Evolutionary conservation across 2,329 filamentous ascomycete species (phyloP).

Genomic region (Orbilia oligospora): DNA sequence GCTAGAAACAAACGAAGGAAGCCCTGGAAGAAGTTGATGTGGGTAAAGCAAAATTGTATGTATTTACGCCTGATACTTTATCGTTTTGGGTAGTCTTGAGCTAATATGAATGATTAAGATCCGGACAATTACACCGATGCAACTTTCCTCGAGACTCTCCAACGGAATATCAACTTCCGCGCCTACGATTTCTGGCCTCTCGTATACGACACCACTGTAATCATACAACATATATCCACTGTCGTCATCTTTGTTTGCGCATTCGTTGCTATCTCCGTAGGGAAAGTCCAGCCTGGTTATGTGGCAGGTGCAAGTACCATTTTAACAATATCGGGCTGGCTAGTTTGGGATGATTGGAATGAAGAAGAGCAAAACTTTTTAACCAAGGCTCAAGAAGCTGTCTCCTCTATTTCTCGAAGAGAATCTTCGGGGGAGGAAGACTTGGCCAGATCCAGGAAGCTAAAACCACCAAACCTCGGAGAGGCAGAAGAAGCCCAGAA

Average conservation of each 20-base stretch:
- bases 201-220: slow-evolving; percentile 93
- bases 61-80: slow-evolving; percentile 45
- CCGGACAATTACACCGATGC: slow-evolving; percentile 99
- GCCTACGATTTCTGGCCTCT: slow-evolving; percentile 99
- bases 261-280: slow-evolving; percentile 90
- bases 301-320: slow-evolving; percentile 88
- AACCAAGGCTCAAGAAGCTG: slow-evolving; percentile 23
- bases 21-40: slow-evolving; percentile 93
- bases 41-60: slow-evolving; percentile 95
- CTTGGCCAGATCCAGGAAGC: background rate
- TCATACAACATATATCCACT: slow-evolving; percentile 95
- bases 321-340: slow-evolving; percentile 87
- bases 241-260: slow-evolving; percentile 95
- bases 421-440: background rate
- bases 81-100: slow-evolving; percentile 48
- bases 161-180: slow-evolving; percentile 91
- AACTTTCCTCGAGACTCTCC: slow-evolving; percentile 95
- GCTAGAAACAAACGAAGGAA: slow-evolving; percentile 60
- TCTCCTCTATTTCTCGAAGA: background rate
- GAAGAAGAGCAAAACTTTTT: slow-evolving; percentile 54
- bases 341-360: slow-evolving; percentile 79
- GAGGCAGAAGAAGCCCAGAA: slow-evolving; percentile 6
- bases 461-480: background rate
- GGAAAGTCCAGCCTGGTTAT: slow-evolving; percentile 88
- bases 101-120: slow-evolving; percentile 71